Conservation (phyloP, 352 stramenopile species). For the Nothophytophthora sp. region DNA sequence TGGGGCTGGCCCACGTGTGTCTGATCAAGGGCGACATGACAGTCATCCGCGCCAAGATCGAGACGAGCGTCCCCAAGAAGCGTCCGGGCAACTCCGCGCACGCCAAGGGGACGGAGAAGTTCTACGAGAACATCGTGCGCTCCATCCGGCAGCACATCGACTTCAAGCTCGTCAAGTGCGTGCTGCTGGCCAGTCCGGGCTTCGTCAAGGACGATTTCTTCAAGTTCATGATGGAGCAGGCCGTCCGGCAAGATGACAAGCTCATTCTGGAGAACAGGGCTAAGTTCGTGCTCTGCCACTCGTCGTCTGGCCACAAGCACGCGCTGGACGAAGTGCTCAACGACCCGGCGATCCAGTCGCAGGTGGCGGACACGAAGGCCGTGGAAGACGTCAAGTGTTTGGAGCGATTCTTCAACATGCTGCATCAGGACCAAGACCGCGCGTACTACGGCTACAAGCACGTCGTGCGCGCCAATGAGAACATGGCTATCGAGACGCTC, state of each 20-base stretch:
- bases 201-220: constrained; percentile 99
- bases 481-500: constrained; percentile 94
- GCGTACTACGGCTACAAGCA: constrained; percentile 98
- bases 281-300: constrained; percentile 96
- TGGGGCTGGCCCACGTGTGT: constrained; percentile 96
- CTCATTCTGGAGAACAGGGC: constrained; percentile 95
- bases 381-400: constrained; percentile 93
- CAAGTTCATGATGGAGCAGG: constrained; percentile 94
- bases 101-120: constrained; percentile 94
- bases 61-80: constrained; percentile 98
- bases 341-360: constrained; percentile 90
- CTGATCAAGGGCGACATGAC: constrained; percentile 98
- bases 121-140: constrained; percentile 97
- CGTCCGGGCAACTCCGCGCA: constrained; percentile 93
- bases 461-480: constrained; percentile 89
- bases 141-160: constrained; percentile 96
- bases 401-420: constrained; percentile 96
- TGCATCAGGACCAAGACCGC: constrained; percentile 95
- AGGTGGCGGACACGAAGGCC: constrained; percentile 96
- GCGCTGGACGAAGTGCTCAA: constrained; percentile 97
- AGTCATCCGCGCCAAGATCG: constrained; percentile 94
- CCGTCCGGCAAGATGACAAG: constrained; percentile 93
- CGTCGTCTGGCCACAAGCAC: constrained; percentile 97
- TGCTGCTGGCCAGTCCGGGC: constrained; percentile 95
- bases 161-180: constrained; percentile 96